Percentiles rank a stretch among this genome's conserved stretches.
These are phyloP conservation scores for Picea abies DNA, from an alignment of 83 land plant species.

Conservation along the genomic window DNA sequence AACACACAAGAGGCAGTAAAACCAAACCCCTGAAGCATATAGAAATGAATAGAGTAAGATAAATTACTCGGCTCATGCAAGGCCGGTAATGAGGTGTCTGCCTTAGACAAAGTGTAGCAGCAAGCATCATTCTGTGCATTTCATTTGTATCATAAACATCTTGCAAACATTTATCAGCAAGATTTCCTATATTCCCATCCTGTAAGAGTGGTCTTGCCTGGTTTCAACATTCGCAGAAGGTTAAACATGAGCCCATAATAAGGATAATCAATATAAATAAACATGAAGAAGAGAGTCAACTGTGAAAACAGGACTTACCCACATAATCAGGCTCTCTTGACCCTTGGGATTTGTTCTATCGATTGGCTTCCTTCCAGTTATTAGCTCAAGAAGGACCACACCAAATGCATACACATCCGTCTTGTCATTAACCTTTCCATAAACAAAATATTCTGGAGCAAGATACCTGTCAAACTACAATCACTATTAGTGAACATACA, in stretches of 20 bases:
- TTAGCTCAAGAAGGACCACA: slow-evolving; percentile 89
- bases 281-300: not conserved
- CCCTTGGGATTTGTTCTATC: slow-evolving; percentile 63
- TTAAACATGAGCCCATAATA: not conserved
- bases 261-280: not conserved
- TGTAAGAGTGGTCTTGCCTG: slow-evolving; percentile 83
- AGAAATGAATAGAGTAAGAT: no score
- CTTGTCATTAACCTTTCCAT: slow-evolving; percentile 81
- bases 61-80: slow-evolving; percentile 57
- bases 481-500: not conserved
- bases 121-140: slow-evolving; percentile 73
- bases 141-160: slow-evolving; percentile 42
- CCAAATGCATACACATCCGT: slow-evolving; percentile 96
- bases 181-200: slow-evolving; percentile 33
- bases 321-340: slow-evolving; percentile 78
- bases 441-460: slow-evolving; percentile 95
- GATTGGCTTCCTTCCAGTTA: slow-evolving; percentile 85
- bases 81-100: slow-evolving; percentile 73
- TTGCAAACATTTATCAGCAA: slow-evolving; percentile 69
- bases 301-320: slow-evolving; percentile 53
- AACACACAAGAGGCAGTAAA: not conserved
- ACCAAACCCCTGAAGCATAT: not conserved
- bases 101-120: slow-evolving; percentile 79
- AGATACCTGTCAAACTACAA: slow-evolving; percentile 60
- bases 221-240: no score